These are phyloP conservation scores for Aspergillus heteromorphus DNA, from an alignment of 495 filamentous ascomycete genomes.

Conservation along the genomic window DNA sequence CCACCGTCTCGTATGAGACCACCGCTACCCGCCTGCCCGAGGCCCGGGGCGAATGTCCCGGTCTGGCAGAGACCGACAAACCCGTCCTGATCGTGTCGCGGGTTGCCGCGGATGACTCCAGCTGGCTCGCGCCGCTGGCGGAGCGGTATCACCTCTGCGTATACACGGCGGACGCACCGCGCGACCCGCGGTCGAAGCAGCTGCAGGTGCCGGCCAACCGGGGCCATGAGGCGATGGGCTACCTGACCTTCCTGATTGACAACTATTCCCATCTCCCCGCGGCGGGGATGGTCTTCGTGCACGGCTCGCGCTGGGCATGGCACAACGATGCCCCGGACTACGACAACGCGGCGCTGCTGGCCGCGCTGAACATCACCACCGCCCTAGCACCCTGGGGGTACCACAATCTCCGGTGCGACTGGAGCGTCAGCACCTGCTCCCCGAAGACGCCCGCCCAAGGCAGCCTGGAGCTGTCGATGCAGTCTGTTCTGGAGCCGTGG, in stretches of 20 bases:
- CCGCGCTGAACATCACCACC: slow-evolving; percentile 23
- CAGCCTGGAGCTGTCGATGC: slow-evolving; percentile 32
- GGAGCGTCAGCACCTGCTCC: slow-evolving; percentile 36
- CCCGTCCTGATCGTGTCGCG: slow-evolving; percentile 36
- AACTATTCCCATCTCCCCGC: slow-evolving; percentile 56
- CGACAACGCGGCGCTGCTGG: slow-evolving; percentile 36
- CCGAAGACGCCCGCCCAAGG: slow-evolving; percentile 29
- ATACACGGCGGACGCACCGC: slow-evolving; percentile 52
- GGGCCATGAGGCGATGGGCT: slow-evolving; percentile 64
- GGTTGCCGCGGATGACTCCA: slow-evolving; percentile 28
- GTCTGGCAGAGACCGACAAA: slow-evolving; percentile 26
- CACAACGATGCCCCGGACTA: slow-evolving; percentile 40
- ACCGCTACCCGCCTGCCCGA: slow-evolving; percentile 21
- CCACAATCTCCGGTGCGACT: slow-evolving; percentile 44
- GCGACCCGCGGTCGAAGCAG: slow-evolving; percentile 19
- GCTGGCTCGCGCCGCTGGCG: slow-evolving; percentile 30
- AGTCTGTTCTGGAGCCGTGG: slow-evolving; percentile 33
- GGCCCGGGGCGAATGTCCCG: slow-evolving; percentile 28
- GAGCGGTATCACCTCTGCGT: slow-evolving; percentile 37
- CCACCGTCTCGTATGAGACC: slow-evolving; percentile 32
- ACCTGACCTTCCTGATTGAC: slow-evolving; percentile 63
- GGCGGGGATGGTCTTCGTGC: slow-evolving; percentile 38
- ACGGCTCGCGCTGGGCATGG: slow-evolving; percentile 41
- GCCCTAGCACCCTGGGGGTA: slow-evolving; percentile 34
- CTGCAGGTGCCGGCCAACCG: slow-evolving; percentile 60